A percentile compares a stretch with the other conserved stretches of the same genome.
Evolutionary conservation across 2,329 filamentous ascomycete genomes (phyloP).

Genomic region (Elsinoe ampelina): DNA sequence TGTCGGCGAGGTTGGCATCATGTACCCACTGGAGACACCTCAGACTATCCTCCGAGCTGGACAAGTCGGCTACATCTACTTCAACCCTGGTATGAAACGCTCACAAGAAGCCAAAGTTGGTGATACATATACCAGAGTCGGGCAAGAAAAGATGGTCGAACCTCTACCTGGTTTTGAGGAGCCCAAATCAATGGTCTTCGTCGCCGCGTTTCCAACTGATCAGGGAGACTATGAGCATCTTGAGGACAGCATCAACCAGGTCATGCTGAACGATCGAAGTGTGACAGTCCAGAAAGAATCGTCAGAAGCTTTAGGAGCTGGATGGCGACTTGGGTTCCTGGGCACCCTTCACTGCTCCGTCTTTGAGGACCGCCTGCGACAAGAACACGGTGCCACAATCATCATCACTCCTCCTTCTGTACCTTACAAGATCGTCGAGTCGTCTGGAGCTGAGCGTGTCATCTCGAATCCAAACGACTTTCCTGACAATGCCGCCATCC

Average conservation of each 20-base stretch:
- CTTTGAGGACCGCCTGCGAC: conserved; percentile 86
- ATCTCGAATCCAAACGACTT: conserved; percentile 84
- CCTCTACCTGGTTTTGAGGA: conserved; percentile 90
- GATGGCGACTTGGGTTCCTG: conserved; percentile 88
- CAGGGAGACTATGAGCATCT: conserved; percentile 77
- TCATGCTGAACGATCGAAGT: conserved; percentile 89
- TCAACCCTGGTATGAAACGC: conserved; percentile 97
- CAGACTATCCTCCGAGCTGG: conserved; percentile 75
- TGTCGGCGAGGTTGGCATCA: conserved; percentile 93
- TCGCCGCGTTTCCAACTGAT: conserved; percentile 90
- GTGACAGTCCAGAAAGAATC: conserved; percentile 91
- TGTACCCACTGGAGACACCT: conserved; percentile 79
- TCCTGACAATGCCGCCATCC: conserved; percentile 57
- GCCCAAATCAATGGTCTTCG: conserved; percentile 97
- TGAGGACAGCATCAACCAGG: conserved; percentile 87
- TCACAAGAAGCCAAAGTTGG: conserved; percentile 94
- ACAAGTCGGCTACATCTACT: conserved; percentile 92
- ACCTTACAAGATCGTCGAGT: conserved; percentile 76
- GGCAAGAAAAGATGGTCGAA: conserved; percentile 64
- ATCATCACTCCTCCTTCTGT: conserved; percentile 96
- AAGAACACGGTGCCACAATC: conserved; percentile 89
- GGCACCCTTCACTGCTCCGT: conserved; percentile 99
- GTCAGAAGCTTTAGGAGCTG: conserved; percentile 84
- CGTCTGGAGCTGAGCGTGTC: conserved; percentile 65
- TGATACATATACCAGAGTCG: conserved; percentile 83